Evolutionary conservation across 2,329 filamentous ascomycete species (phyloP).

Genomic region (Clonostachys byssicola): DNA sequence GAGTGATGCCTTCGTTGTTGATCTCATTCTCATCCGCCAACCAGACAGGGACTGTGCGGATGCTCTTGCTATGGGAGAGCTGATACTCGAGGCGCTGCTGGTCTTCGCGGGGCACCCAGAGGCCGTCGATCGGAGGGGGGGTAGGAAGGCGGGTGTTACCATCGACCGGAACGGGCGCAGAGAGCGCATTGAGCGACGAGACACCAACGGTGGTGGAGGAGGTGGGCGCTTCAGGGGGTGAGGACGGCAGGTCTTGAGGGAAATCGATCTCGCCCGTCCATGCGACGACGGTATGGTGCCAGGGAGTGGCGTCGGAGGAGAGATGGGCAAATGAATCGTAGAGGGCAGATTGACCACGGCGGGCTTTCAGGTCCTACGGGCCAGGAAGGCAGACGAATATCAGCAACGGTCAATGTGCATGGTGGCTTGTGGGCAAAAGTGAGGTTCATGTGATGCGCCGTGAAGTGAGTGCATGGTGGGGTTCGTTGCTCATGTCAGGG

Average conservation of each 20-base stretch:
- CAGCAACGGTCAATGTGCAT: neutral
- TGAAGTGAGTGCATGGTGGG: no score
- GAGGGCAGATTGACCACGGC: conserved; percentile 84
- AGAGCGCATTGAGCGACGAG: conserved; percentile 65
- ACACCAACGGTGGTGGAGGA: conserved; percentile 41
- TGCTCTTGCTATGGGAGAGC: conserved; percentile 67
- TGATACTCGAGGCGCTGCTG: conserved; percentile 70
- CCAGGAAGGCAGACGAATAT: no score
- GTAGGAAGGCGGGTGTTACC: conserved; percentile 47
- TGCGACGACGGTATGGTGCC: conserved; percentile 89
- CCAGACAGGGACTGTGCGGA: conserved; percentile 86
- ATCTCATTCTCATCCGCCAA: conserved; percentile 72
- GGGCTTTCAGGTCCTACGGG: conserved; percentile 64
- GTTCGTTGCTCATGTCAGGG: no score
- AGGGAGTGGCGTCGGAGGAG: conserved; percentile 76
- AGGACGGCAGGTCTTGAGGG: conserved; percentile 32
- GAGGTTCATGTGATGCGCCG: neutral
- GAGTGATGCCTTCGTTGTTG: conserved; percentile 59
- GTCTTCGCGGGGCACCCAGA: conserved; percentile 68
- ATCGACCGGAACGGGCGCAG: conserved; percentile 75
- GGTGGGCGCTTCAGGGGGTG: conserved; percentile 40
- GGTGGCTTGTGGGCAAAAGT: neutral
- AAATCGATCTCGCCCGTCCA: conserved; percentile 87
- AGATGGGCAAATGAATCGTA: conserved; percentile 90
- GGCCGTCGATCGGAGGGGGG: conserved; percentile 60